Base-by-base conservation (phyloP, 257 asterid species). In the Nicotiana tabacum region DNA sequence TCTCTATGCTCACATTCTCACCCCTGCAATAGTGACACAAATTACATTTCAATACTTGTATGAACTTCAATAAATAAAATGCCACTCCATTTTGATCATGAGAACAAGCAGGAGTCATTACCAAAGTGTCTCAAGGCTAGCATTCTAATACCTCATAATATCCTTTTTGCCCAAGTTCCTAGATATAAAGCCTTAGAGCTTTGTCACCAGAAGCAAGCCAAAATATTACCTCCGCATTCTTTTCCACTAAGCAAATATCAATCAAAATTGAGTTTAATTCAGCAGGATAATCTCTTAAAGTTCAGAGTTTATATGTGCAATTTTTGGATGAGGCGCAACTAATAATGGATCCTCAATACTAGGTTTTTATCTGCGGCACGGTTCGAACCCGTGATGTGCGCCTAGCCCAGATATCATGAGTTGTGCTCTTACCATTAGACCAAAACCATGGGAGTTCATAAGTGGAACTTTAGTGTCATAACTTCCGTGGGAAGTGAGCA, bases 1-100 rank as follows among this genome's bases (percentile, higher is more conserved):
- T 92, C 82, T 92, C 97, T 35, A 80, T 74, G 90, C 97, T 92
- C 83, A 90, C 97, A 77, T 95, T 93, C 85, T 89, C 87, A 18
- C 98, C 98, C 98, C 98, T 95, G 88, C 83, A 82, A 82, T 37
- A 24, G 3, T 69, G 77, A 74, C 7, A 85, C 77, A 83, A 7
- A 60, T 61, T 32, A 82, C 43, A 56, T 15, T 15, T 74, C 80
- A 76, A 51, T 51, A 76, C 64, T 27, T 48, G 9, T 51, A 76
- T 27, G 64, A 76, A 24, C 62, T 46, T 48, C 0, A 2, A 43
- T 5, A 53, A 53, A 53, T 15, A 66, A 16, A 66, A 16, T 66
- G 5, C 6, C 1, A 67, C 21, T 15, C 46, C 7, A 15, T 33
- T 33, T 6, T 16, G 48, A 66, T 66, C 51, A 33, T 67, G 51